Evolutionary conservation across 805 yeast species (phyloP).

Genomic region (Saccharomycopsis microspora): DNA sequence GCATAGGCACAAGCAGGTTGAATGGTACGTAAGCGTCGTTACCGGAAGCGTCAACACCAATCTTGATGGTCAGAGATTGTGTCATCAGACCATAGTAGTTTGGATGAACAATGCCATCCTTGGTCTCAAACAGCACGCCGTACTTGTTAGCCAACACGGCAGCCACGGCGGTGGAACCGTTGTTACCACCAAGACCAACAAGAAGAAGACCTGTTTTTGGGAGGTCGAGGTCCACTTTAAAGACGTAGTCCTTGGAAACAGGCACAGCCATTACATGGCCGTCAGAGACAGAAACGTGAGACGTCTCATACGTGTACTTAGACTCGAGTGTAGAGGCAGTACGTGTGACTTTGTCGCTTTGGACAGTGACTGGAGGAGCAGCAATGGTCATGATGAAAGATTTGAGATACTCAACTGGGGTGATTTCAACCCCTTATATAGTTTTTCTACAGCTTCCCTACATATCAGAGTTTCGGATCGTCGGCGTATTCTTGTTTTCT

Average conservation of each 20-base stretch:
- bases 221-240: constrained; percentile 69
- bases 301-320: constrained; percentile 34
- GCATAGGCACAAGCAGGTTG: constrained; percentile 79
- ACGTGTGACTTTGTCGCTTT: constrained; percentile 27
- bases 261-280: constrained; percentile 39
- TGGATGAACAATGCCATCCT: constrained; percentile 61
- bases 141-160: constrained; percentile 79
- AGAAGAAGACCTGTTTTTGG: constrained; percentile 84
- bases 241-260: constrained; percentile 61
- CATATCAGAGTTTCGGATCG: too few relatives aligned
- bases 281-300: constrained; percentile 25
- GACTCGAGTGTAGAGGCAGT: constrained; percentile 30
- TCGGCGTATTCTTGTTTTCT: too few relatives aligned
- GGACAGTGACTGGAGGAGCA: constrained; percentile 21
- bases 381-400: constrained; percentile 1
- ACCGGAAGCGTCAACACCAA: constrained; percentile 74
- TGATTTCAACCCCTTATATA: neutral
- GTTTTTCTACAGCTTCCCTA: too few relatives aligned
- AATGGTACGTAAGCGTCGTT: constrained; percentile 89
- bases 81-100: constrained; percentile 94
- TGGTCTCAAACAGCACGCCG: constrained; percentile 66
- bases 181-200: constrained; percentile 95
- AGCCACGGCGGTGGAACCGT: constrained; percentile 85
- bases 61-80: constrained; percentile 80
- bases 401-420: neutral